These are phyloP conservation scores for Phialemonium atrogriseum DNA, from an alignment of 2,329 filamentous ascomycete species.

Conservation along the genomic window DNA sequence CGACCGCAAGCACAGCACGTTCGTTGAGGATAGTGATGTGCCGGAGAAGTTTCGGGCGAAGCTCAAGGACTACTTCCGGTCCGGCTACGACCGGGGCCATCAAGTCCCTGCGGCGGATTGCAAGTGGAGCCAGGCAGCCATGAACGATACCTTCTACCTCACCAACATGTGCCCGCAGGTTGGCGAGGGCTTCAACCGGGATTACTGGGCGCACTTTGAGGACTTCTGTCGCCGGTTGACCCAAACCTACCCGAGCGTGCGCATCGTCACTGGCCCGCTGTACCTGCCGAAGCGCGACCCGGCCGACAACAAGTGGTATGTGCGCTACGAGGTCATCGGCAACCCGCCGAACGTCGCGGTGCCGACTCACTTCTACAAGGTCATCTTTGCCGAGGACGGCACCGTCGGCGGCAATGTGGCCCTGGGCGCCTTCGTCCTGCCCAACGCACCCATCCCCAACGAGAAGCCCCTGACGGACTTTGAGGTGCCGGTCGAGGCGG, in stretches of 20 bases:
- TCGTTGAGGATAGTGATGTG: constrained; percentile 72
- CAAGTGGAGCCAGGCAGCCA: constrained; percentile 88
- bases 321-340: constrained; percentile 92
- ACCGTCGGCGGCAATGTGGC: constrained; percentile 64
- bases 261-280: constrained; percentile 86
- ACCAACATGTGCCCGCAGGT: constrained; percentile 99
- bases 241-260: constrained; percentile 70
- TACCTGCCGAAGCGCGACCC: constrained; percentile 83
- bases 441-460: constrained; percentile 84
- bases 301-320: constrained; percentile 86
- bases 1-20: constrained; percentile 76
- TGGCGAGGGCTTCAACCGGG: constrained; percentile 94
- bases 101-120: constrained; percentile 95
- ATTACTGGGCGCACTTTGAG: constrained; percentile 99
- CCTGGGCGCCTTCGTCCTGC: constrained; percentile 88
- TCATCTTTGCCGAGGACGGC: constrained; percentile 91
- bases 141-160: constrained; percentile 91
- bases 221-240: constrained; percentile 89
- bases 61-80: constrained; percentile 89
- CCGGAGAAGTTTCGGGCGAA: constrained; percentile 83
- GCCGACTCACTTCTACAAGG: constrained; percentile 98
- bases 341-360: constrained; percentile 89
- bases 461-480: constrained; percentile 83
- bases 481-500: constrained; percentile 85
- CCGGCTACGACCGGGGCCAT: constrained; percentile 91